Evolutionary conservation across 2,329 filamentous ascomycete species (phyloP), one percentile per base, ranked within the genome.

Genomic region (Oidium heveae): DNA sequence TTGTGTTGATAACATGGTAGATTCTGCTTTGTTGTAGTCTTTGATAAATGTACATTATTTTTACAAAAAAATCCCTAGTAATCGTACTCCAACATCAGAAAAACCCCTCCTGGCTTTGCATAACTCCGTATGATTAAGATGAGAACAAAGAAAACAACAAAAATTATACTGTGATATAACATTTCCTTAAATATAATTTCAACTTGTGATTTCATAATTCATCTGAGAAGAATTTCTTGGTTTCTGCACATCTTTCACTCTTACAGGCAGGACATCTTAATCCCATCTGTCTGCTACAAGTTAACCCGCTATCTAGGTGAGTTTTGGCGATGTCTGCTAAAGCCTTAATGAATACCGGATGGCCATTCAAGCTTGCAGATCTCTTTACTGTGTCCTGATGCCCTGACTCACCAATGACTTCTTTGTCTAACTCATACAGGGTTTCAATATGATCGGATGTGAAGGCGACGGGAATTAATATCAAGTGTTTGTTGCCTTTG

Each of bases 361-460:
- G 93, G 55, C 86, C 91, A 64, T 98, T 98, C 63, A 98, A 68
- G 64, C 85, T 93, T 66, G 96, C 91, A 1, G 83, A 86, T 56
- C 91, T 77, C 72, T 93, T 94, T 58, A 98, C 80, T 0, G 80
- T 82, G 34, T 88, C 86, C 0, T 77, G 70, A 63, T 84, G 77
- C 15, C 83, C 80, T 0, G 77, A 86, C 67, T 94, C 88, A 56
- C 86, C 84, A 63, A 98, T 96, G 41, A 98, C 86, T 68, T 98
- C 91, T 62, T 86, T 74, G 66, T 98, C 91, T 54, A 98, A 72
- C 68, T 98, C 91, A 66, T 82, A 96, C 0, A 98, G 72, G 0
- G 91, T 98, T 70, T 98, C 91, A 61, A 98, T 98, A 66, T 98
- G 91, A 63, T 98, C 91, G n/a, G 86, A 94, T 0, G 91, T 98